Base-by-base conservation (phyloP, 2,329 filamentous ascomycete genomes). In the Fusarium oxysporum region DNA sequence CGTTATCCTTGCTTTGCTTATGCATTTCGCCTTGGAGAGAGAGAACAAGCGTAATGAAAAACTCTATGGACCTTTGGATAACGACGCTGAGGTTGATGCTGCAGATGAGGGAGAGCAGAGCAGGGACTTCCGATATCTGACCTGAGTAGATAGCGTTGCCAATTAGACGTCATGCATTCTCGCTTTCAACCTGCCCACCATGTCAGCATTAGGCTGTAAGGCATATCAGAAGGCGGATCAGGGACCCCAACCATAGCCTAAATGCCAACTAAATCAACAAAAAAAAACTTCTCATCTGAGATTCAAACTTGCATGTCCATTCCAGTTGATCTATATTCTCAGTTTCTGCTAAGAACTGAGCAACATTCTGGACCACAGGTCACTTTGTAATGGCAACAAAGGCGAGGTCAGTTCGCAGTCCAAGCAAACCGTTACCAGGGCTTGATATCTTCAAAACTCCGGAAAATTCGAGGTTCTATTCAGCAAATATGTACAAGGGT, bases 71-170 rank as follows among this genome's bases (percentile, higher is more conserved):
- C 38, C 63, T 1, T 59, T 75, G 1, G 61, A 67, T 4, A 2
- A 21, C 0, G 50, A 21, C 3, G 16, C 21, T 0, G 45, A 54
- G 19, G 30, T 74, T 1, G 69, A 75, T 2, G 30, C 37, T n/a
- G 48, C 37, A 3, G 30, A 60, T 7, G 13, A 65, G 5, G 66
- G 57, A 0, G 71, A 63, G 11, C 40, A 73, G 4, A 40, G 60
- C 10, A 25, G 19, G 1, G 55, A 64, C 2, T 74, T 74, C 9
- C 38, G 71, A 30, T 74, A 65, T 23, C 38, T 70, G 11, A 70
- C 59, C 0, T 61, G 6, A 44, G 3, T n/a, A 32, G 1, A 43
- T 37, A 37, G 14, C 10, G 3, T 5, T 8, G 6, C 32, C n/a
- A 10, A 51, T 23, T 7, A 19, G 11, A n/a, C 5, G 3, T 7